phyloP scores from a whole-genome alignment of 2,329 filamentous ascomycete genomes.

The Colletotrichum lindemuthianum region DNA sequence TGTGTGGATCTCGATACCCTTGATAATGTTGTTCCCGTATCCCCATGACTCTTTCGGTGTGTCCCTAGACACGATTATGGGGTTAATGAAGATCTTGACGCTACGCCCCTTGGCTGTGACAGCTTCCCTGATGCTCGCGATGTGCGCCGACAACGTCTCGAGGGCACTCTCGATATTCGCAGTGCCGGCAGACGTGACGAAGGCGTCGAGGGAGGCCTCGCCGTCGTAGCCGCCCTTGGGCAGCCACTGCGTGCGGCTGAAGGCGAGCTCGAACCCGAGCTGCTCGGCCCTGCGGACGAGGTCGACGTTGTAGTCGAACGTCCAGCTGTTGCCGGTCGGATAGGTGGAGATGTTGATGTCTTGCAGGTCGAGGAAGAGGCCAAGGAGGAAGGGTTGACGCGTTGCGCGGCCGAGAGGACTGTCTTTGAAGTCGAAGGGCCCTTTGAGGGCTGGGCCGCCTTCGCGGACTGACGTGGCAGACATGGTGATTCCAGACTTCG shows the following conservation, averaged over 20 bases:
- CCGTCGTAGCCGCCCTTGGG: conserved; percentile 19
- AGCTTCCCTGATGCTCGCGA: conserved; percentile 6
- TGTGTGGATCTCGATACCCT: conserved; percentile 8
- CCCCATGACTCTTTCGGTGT: conserved; percentile 3
- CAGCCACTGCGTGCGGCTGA: conserved; percentile 16
- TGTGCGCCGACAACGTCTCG: conserved; percentile 14
- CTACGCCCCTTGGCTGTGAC: conserved; percentile 1
- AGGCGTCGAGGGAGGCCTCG: conserved; percentile 16
- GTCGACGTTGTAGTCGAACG: conserved; percentile 12
- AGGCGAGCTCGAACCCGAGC: conserved; percentile 13
- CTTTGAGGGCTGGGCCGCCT: conserved; percentile 10
- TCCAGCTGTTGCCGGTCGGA: conserved; percentile 3
- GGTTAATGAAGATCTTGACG: conserved; percentile 19
- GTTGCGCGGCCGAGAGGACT: conserved; percentile 2
- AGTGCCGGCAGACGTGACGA: conserved; percentile 8
- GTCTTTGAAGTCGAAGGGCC: conserved; percentile 14
- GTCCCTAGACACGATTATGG: conserved; percentile 9
- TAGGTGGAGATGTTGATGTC: conserved; percentile 22
- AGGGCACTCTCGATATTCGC: conserved; percentile 17
- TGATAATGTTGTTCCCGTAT: conserved; percentile 9
- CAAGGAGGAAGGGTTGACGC: conserved; percentile 17
- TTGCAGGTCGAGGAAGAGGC: conserved; percentile 17
- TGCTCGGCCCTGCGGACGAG: conserved; percentile 12
- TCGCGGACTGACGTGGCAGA: conserved; percentile 21
- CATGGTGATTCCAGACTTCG: neutral